phyloP scores from a whole-genome alignment of 495 filamentous ascomycete species.

The Aspergillus taichungensis region DNA sequence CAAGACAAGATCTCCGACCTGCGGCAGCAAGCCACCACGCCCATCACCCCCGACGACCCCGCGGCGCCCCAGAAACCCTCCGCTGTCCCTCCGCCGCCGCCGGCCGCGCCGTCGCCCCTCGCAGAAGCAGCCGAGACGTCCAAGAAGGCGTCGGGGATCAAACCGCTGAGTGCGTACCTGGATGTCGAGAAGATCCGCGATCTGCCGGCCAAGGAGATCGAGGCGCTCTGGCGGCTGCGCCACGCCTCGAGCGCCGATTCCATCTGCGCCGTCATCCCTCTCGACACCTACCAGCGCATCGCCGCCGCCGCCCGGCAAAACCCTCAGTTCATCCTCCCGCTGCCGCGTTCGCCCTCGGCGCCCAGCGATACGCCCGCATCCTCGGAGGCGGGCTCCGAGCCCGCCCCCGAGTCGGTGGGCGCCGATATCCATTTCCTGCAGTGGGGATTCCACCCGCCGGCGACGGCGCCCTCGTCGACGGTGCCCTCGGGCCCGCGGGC shows the following conservation, averaged over 20 bases:
- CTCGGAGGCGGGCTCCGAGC: conserved; percentile 18
- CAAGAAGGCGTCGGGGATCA: conserved; percentile 48
- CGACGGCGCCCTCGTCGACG: conserved; percentile 54
- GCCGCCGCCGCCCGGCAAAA: conserved; percentile 55
- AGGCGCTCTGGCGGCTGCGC: conserved; percentile 84
- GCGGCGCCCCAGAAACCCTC: conserved; percentile 19
- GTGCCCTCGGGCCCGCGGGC: conserved; percentile 11
- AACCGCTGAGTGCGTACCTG: conserved; percentile 73
- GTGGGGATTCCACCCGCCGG: conserved; percentile 75
- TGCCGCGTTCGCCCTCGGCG: conserved; percentile 53
- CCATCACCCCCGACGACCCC: conserved; percentile 41
- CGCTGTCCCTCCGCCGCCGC: conserved; percentile 23
- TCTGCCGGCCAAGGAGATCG: conserved; percentile 75
- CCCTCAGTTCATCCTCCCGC: conserved; percentile 85
- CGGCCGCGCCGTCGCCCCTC: conserved; percentile 21
- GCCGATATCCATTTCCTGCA: conserved; percentile 45
- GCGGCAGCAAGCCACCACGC: conserved; percentile 51
- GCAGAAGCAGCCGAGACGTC: conserved; percentile 25
- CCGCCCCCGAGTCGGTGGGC: conserved; percentile 9
- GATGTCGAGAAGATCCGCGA: conserved; percentile 65
- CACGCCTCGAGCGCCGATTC: conserved; percentile 61
- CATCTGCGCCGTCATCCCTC: conserved; percentile 73
- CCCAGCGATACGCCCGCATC: not conserved
- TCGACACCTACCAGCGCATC: conserved; percentile 60
- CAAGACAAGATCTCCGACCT: conserved; percentile 66